Conservation (phyloP, 179 eudicot species). For the Silene vulgaris region DNA sequence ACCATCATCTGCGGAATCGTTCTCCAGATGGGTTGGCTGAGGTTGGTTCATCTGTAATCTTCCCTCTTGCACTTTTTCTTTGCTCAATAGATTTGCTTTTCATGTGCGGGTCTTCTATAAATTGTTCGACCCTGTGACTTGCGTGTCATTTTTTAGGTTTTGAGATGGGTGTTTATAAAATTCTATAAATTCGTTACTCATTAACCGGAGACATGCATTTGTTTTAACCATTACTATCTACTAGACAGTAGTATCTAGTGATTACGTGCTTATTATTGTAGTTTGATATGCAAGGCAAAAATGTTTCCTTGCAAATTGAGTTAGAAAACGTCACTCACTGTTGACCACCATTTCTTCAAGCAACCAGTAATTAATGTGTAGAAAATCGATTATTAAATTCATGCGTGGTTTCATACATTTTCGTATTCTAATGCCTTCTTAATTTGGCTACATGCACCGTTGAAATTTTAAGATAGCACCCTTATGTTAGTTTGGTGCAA, state of each 20-base stretch:
- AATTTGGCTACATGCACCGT: not conserved
- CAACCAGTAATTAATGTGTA: not conserved
- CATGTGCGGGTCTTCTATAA: not conserved
- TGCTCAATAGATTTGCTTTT: not conserved
- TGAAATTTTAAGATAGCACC: conserved; percentile 14
- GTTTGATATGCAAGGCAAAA: no score
- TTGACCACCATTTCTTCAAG: no score
- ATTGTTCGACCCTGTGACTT: not conserved
- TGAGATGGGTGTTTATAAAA: not conserved
- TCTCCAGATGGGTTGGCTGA: conserved; percentile 73
- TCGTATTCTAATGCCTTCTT: not conserved
- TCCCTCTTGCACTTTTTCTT: not conserved
- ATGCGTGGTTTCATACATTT: not conserved
- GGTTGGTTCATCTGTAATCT: conserved; percentile 39
- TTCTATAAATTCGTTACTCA: not conserved
- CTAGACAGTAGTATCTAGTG: not conserved
- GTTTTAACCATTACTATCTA: not conserved
- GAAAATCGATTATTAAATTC: not conserved
- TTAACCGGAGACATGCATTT: not conserved
- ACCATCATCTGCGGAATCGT: conserved; percentile 64
- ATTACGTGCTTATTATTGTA: not conserved
- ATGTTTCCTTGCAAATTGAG: no score
- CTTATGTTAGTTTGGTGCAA: conserved; percentile 11
- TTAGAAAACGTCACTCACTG: no score
- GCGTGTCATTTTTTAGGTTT: no score